phyloP scores from a whole-genome alignment of 2,329 filamentous ascomycete species.

The Ophiocordyceps sinensis region DNA sequence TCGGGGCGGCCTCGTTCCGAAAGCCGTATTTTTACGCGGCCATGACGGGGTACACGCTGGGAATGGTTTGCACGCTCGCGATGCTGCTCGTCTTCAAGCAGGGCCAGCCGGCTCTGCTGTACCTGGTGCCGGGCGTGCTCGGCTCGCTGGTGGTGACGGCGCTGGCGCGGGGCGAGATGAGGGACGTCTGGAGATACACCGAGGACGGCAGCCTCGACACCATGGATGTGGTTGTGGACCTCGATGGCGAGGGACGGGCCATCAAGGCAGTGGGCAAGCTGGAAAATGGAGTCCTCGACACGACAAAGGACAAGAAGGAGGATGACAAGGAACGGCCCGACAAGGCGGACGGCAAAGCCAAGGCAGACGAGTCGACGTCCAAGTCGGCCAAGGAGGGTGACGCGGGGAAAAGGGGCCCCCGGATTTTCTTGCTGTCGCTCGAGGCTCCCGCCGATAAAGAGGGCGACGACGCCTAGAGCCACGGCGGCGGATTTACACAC shows the following conservation, averaged over 20 bases:
- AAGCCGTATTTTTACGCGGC: constrained; percentile 79
- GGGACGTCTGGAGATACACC: constrained; percentile 66
- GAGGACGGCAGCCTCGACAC: constrained; percentile 51
- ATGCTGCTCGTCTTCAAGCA: constrained; percentile 68
- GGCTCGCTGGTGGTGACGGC: constrained; percentile 63
- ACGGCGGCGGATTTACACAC: no score
- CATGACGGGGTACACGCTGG: constrained; percentile 60
- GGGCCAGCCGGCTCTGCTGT: constrained; percentile 80
- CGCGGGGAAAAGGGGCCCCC: constrained; percentile 10
- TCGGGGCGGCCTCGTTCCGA: constrained; percentile 42
- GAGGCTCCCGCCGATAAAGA: constrained; percentile 12
- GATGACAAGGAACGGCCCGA: constrained; percentile 5
- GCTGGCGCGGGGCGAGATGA: constrained; percentile 53
- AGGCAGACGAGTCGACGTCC: background rate
- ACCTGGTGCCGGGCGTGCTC: constrained; percentile 79
- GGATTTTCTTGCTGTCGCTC: constrained; percentile 19
- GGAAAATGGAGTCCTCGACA: constrained; percentile 22
- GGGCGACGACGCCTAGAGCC: constrained; percentile 1
- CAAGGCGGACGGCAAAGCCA: constrained; percentile 4
- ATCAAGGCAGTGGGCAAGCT: constrained; percentile 24
- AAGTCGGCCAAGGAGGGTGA: constrained; percentile 3
- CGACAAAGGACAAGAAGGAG: constrained; percentile 13
- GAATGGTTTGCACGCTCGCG: constrained; percentile 61
- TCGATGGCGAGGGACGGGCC: constrained; percentile 33
- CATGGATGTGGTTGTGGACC: constrained; percentile 38